Percentiles rank a stretch among this genome's conserved stretches.
Conservation (phyloP, 306 rosid species). For the Cucurbita moschata region DNA sequence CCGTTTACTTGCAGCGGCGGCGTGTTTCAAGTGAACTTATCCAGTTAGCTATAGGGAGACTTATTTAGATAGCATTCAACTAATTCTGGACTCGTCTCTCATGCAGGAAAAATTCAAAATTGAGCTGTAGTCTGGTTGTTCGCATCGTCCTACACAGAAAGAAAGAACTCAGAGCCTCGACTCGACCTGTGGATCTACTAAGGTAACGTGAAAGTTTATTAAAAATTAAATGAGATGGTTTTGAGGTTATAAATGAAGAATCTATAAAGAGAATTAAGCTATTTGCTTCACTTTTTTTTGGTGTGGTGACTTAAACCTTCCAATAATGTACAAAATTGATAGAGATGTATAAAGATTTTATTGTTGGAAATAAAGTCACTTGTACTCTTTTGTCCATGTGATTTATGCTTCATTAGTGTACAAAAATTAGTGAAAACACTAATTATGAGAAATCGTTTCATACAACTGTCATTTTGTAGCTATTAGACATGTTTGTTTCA, state of each 20-base stretch:
- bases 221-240: neutral
- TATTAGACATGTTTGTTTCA: neutral
- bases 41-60: no score
- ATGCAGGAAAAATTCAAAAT: no score
- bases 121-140: no score
- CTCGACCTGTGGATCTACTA: no score
- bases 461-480: neutral
- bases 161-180: no score
- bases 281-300: neutral
- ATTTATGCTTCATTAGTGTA: neutral
- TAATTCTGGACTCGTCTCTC: no score
- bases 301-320: neutral
- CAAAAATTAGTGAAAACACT: neutral
- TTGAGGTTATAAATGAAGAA: neutral
- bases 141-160: no score
- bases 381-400: neutral
- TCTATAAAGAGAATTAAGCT: neutral
- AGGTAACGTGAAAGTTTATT: no score
- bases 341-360: neutral
- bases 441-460: neutral
- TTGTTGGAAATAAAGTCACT: neutral
- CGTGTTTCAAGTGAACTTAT: no score
- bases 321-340: constrained; percentile 1
- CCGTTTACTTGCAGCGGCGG: no score
- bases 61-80: no score